These are phyloP conservation scores for Purshia tridentata DNA, from an alignment of 306 rosid genomes.

Conservation along the genomic window DNA sequence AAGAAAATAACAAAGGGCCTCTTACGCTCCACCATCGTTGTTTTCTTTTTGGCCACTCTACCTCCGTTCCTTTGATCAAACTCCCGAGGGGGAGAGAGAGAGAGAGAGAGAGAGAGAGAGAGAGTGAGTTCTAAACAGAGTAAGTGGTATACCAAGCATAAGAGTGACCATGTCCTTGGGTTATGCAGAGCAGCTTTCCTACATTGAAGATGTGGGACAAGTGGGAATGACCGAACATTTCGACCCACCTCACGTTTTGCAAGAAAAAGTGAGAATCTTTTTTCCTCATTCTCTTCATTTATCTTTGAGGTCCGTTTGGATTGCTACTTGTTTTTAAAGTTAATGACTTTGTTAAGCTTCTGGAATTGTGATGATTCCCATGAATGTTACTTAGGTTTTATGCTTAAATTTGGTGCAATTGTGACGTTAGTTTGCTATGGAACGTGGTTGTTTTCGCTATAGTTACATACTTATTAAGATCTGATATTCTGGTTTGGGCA, in stretches of 20 bases:
- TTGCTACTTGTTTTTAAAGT: conserved; percentile 22
- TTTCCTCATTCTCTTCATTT: conserved; percentile 22
- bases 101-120: conserved; percentile 9
- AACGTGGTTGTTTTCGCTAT: conserved; percentile 11
- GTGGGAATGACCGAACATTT: conserved; percentile 92
- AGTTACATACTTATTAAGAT: conserved; percentile 26
- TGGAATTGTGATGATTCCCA: conserved; percentile 18
- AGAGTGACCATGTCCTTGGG: conserved; percentile 78
- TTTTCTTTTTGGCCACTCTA: conserved; percentile 4
- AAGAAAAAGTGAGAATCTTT: conserved; percentile 56
- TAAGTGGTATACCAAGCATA: conserved; percentile 23
- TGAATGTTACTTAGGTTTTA: conserved; percentile 27
- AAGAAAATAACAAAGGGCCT: background rate
- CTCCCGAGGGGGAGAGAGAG: background rate
- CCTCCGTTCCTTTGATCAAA: conserved; percentile 21
- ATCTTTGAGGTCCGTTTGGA: conserved; percentile 10
- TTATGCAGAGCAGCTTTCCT: conserved; percentile 96
- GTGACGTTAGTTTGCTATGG: conserved; percentile 8
- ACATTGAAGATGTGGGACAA: conserved; percentile 89
- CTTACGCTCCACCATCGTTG: conserved; percentile 23
- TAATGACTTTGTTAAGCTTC: conserved; percentile 35
- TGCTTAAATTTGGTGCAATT: conserved; percentile 15
- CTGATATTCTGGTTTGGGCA: conserved; percentile 21
- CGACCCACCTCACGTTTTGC: conserved; percentile 70
- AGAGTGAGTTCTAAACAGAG: conserved; percentile 10